A percentile compares a stretch with the other conserved stretches of the same genome.
These are phyloP conservation scores for Flagelloscypha sp. DNA, from an alignment of 768 basidiomycete genomes.

Conservation along the genomic window DNA sequence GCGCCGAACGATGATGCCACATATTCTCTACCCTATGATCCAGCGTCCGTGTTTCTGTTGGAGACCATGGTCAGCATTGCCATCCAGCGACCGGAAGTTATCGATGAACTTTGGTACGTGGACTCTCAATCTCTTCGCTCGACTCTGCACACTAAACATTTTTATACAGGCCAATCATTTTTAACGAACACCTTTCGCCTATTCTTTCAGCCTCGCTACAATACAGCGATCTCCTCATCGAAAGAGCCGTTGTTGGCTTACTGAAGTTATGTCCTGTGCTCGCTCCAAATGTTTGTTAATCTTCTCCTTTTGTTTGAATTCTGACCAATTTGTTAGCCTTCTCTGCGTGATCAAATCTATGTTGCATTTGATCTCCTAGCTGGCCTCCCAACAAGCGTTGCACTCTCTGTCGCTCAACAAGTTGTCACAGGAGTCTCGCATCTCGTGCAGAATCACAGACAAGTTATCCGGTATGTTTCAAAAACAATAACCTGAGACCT, in stretches of 20 bases:
- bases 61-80: slow-evolving; percentile 93
- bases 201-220: slow-evolving; percentile 68
- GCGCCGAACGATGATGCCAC: slow-evolving; percentile 33
- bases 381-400: slow-evolving; percentile 65
- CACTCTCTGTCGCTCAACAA: slow-evolving; percentile 85
- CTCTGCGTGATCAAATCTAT: slow-evolving; percentile 88
- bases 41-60: slow-evolving; percentile 87
- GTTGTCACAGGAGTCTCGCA: slow-evolving; percentile 74
- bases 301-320: slow-evolving; percentile 5
- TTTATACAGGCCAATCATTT: slow-evolving; percentile 75
- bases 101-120: slow-evolving; percentile 83
- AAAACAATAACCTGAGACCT: too few relatives aligned
- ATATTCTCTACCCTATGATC: slow-evolving; percentile 80
- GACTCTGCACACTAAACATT: background rate
- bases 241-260: slow-evolving; percentile 86
- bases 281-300: slow-evolving; percentile 32
- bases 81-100: slow-evolving; percentile 63
- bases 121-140: background rate
- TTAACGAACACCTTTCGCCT: slow-evolving; percentile 85
- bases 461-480: slow-evolving; percentile 54
- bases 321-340: slow-evolving; percentile 38
- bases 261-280: slow-evolving; percentile 78
- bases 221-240: slow-evolving; percentile 87
- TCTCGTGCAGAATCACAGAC: slow-evolving; percentile 69
- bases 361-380: slow-evolving; percentile 87